Evolutionary conservation across 306 rosid species (phyloP).

Genomic region (Vigna mungo): DNA sequence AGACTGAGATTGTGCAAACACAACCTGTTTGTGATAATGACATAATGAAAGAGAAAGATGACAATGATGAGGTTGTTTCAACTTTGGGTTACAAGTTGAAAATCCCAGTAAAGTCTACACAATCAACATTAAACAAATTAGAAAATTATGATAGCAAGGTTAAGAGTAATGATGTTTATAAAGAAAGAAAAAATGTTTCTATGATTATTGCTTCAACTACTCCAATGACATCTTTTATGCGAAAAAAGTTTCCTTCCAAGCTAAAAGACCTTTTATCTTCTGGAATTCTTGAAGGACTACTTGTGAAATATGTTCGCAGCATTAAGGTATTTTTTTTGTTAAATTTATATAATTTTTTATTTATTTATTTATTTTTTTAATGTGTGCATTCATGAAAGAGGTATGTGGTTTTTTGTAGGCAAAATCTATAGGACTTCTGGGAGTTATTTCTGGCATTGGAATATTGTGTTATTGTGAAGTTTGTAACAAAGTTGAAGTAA

Average conservation of each 20-base stretch:
- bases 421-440: slow-evolving; percentile 52
- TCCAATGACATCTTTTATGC: slow-evolving; percentile 1
- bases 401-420: slow-evolving; percentile 50
- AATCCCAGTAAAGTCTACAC: slow-evolving; percentile 52
- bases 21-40: neutral
- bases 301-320: slow-evolving; percentile 61
- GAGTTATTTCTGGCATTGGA: slow-evolving; percentile 65
- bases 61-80: neutral
- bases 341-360: neutral
- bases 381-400: neutral
- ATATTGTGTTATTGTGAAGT: slow-evolving; percentile 59
- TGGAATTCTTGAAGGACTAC: slow-evolving; percentile 75
- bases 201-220: slow-evolving; percentile 23
- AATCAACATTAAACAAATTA: slow-evolving; percentile 49
- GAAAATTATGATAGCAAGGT: slow-evolving; percentile 19
- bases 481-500: slow-evolving; percentile 68
- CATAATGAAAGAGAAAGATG: neutral
- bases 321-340: slow-evolving; percentile 56
- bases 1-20: neutral
- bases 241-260: slow-evolving; percentile 62
- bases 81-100: slow-evolving; percentile 1
- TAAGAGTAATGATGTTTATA: neutral
- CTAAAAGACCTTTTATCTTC: slow-evolving; percentile 72
- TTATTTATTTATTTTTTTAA: neutral
- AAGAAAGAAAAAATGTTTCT: neutral